phyloP scores from a whole-genome alignment of 441 rosid genomes.

The Brassica balearica region DNA sequence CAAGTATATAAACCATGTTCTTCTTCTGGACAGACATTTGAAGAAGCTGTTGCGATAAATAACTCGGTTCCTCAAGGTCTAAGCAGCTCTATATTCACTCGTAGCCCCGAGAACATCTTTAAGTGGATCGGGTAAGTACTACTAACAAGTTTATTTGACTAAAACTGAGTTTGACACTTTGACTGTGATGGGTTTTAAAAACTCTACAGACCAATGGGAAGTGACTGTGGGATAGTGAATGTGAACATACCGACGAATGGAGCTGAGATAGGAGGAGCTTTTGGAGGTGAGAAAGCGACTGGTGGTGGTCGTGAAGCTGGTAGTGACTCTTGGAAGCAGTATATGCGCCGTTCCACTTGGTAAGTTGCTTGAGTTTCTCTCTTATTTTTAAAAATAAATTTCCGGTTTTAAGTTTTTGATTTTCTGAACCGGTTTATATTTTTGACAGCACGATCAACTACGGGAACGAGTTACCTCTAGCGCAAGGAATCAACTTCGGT shows the following conservation, averaged over 20 bases:
- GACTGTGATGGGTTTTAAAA: not conserved
- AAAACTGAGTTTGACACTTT: not conserved
- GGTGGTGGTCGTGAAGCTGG: conserved; percentile 99
- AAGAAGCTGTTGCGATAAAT: conserved; percentile 90
- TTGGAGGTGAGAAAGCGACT: conserved; percentile 97
- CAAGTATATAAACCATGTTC: not conserved
- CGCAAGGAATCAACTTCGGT: conserved; percentile 98
- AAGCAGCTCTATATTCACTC: conserved; percentile 92
- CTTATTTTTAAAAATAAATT: not conserved
- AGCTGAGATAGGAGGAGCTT: conserved; percentile 98
- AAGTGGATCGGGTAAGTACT: conserved; percentile 85
- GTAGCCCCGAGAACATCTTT: conserved; percentile 77
- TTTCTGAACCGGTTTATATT: conserved; percentile 5
- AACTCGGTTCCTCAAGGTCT: conserved; percentile 97
- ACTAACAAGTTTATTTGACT: not conserved
- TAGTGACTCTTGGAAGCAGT: conserved; percentile 99
- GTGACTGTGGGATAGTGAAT: conserved; percentile 95
- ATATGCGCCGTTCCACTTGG: conserved; percentile 99
- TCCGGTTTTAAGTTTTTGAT: conserved; percentile 11
- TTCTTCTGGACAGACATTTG: conserved; percentile 58
- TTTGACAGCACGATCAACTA: conserved; percentile 85
- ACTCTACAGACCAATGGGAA: conserved; percentile 78
- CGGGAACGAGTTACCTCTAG: conserved; percentile 91
- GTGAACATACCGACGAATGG: conserved; percentile 98
- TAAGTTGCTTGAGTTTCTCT: conserved; percentile 29